These are phyloP conservation scores for Leccinum variicolor DNA, from an alignment of 768 basidiomycete species.

Conservation along the genomic window DNA sequence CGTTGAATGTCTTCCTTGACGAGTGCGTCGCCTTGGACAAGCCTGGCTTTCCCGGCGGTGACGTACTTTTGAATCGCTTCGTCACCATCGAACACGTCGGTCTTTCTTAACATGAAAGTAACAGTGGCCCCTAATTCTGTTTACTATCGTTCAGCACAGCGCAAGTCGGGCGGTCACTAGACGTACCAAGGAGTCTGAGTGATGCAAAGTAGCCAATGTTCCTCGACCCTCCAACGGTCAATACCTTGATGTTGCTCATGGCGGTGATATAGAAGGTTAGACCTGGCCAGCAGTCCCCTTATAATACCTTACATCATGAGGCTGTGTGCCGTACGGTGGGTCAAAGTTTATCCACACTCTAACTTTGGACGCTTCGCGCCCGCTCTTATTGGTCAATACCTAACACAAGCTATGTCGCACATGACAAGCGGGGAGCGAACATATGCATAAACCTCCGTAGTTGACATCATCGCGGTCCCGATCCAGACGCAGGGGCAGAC, in stretches of 20 bases:
- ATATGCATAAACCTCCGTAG: background rate
- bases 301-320: conserved; percentile 7
- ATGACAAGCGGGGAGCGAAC: background rate
- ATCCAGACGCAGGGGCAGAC: background rate
- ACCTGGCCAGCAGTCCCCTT: background rate
- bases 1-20: conserved; percentile 46
- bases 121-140: conserved; percentile 57
- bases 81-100: conserved; percentile 52
- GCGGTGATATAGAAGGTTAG: background rate
- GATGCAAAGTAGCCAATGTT: conserved; percentile 54
- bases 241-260: conserved; percentile 29
- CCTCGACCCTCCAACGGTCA: conserved; percentile 51
- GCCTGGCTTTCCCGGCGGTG: conserved; percentile 45
- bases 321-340: background rate
- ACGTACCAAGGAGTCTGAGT: conserved; percentile 45
- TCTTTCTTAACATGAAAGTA: conserved; percentile 58
- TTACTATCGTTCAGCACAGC: background rate
- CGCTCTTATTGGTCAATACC: background rate
- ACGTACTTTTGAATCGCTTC: conserved; percentile 50
- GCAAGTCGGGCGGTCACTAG: background rate
- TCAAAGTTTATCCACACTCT: background rate
- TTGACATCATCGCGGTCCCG: background rate
- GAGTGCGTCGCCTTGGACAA: conserved; percentile 62
- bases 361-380: background rate
- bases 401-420: background rate